phyloP scores from a whole-genome alignment of 2,329 filamentous ascomycete genomes.

The Colletotrichum liriopes region DNA sequence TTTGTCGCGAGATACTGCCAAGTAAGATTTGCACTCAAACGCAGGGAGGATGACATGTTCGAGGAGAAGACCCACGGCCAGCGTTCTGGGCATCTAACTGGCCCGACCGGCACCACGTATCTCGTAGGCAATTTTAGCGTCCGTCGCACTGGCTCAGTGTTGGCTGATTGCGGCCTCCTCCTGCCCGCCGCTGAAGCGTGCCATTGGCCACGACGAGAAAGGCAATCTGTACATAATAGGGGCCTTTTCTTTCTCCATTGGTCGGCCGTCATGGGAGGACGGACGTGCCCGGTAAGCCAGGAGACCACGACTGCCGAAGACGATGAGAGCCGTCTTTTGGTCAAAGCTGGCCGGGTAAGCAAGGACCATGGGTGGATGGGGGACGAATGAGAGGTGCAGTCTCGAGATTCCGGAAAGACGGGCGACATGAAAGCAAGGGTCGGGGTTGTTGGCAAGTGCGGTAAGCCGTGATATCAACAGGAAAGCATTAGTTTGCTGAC shows the following conservation, averaged over 20 bases:
- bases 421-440: conserved; percentile 3
- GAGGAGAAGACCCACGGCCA: conserved; percentile 19
- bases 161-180: conserved; percentile 24
- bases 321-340: conserved; percentile 4
- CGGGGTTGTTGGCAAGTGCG: conserved; percentile 1
- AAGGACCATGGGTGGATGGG: neutral
- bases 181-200: neutral
- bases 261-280: neutral
- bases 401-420: neutral
- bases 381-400: conserved; percentile 13
- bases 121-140: conserved; percentile 20
- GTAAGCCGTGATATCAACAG: conserved; percentile 7
- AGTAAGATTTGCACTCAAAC: conserved; percentile 14
- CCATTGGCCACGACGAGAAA: conserved; percentile 20
- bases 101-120: conserved; percentile 18
- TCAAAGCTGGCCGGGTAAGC: conserved; percentile 22
- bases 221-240: conserved; percentile 30
- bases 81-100: conserved; percentile 20
- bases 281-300: conserved; percentile 1
- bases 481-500: neutral
- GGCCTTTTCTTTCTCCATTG: conserved; percentile 11
- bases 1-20: neutral
- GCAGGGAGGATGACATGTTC: conserved; percentile 35
- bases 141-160: conserved; percentile 30
- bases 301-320: conserved; percentile 15